Percentiles rank a stretch among this genome's conserved stretches.
Evolutionary conservation across 2,329 filamentous ascomycete genomes (phyloP).

Genomic region (Trichoderma endophyticum): DNA sequence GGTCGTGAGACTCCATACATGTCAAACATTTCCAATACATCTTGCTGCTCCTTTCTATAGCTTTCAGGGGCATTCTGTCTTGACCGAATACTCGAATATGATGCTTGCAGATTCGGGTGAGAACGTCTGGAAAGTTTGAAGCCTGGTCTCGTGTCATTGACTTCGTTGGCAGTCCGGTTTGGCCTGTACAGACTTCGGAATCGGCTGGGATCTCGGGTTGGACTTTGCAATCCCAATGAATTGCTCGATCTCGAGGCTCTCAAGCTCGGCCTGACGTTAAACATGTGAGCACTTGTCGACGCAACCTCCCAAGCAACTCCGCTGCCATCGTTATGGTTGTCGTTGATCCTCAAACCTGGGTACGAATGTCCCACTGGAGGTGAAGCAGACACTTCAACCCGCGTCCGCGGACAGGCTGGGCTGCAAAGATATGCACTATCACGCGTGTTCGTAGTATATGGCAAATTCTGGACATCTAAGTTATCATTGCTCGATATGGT

Average conservation of each 20-base stretch:
- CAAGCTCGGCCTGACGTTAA: constrained; percentile 4
- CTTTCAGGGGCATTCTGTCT: constrained; percentile 30
- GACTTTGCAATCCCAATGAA: background rate
- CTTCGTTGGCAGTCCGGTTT: background rate
- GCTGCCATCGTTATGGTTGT: constrained; percentile 18
- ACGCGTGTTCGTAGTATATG: constrained; percentile 15
- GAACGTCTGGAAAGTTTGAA: background rate
- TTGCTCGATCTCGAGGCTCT: constrained; percentile 16
- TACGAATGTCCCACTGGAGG: constrained; percentile 24
- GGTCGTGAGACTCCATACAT: constrained; percentile 46
- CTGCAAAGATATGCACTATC: constrained; percentile 26
- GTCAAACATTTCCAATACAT: constrained; percentile 47
- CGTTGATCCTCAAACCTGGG: constrained; percentile 21
- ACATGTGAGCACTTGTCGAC: background rate
- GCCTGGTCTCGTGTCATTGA: background rate
- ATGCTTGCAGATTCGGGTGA: background rate
- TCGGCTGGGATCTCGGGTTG: background rate
- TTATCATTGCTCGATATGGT: constrained; percentile 23
- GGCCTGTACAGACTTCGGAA: background rate
- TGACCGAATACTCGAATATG: constrained; percentile 11
- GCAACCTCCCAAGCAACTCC: constrained; percentile 4
- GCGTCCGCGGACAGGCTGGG: constrained; percentile 27
- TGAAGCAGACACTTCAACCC: constrained; percentile 23
- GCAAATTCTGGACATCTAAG: background rate
- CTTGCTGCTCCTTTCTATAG: constrained; percentile 37